Evolutionary conservation across 768 basidiomycete species (phyloP).

Genomic region (Tulasnella calospora): DNA sequence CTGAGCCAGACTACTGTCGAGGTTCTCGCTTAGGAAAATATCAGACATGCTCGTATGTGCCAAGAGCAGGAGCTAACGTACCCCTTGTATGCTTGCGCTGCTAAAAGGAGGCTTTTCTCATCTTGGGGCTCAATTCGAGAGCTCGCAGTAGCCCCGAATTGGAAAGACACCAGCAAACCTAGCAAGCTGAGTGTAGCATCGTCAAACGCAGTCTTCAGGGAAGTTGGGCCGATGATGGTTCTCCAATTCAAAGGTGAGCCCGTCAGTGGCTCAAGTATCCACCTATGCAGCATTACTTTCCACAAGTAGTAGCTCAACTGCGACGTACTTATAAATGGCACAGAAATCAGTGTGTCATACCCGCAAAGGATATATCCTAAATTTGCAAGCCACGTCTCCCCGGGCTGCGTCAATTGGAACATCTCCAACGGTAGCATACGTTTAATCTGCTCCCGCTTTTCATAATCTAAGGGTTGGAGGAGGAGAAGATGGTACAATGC

Average conservation of each 20-base stretch:
- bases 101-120: not conserved
- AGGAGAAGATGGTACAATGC: not conserved
- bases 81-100: not conserved
- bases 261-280: not conserved
- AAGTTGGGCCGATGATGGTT: not conserved
- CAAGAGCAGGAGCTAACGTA: not conserved
- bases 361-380: not conserved
- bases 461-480: not conserved
- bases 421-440: not conserved
- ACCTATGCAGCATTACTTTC: not conserved
- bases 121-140: not conserved
- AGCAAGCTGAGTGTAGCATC: not conserved
- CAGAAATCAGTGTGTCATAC: not conserved
- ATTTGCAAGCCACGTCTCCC: not conserved
- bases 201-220: not conserved
- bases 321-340: too few relatives aligned
- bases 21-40: not conserved
- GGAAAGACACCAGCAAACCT: not conserved
- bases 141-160: not conserved
- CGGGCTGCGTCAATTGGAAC: not conserved
- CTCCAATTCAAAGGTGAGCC: not conserved
- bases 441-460: not conserved
- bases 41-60: not conserved
- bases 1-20: not conserved
- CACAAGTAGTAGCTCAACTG: not conserved